Evolutionary conservation across 768 basidiomycete species (phyloP).

Genomic region (Podaxis sp.): DNA sequence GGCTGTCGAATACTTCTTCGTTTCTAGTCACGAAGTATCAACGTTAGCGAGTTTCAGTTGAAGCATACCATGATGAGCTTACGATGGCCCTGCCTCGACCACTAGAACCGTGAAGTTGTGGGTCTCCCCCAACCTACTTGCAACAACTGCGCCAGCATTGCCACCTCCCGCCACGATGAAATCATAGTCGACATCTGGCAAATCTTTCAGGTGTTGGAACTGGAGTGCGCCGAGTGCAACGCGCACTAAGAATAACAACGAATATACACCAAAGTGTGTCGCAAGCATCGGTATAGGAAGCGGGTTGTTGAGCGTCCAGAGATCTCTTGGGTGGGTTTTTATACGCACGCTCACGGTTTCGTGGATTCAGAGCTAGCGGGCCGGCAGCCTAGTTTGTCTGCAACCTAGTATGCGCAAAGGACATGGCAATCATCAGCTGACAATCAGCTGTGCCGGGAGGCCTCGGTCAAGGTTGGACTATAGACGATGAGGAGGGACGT

Average conservation of each 20-base stretch:
- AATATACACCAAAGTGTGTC: neutral
- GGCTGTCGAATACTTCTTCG: constrained; percentile 10
- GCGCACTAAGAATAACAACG: neutral
- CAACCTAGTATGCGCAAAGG: too few relatives aligned
- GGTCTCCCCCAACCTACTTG: constrained; percentile 21
- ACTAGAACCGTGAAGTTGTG: constrained; percentile 20
- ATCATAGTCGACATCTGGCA: neutral
- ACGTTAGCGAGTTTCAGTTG: neutral
- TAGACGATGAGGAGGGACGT: too few relatives aligned
- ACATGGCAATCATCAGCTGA: too few relatives aligned
- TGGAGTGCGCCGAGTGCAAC: neutral
- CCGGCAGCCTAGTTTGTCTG: too few relatives aligned
- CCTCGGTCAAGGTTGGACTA: too few relatives aligned
- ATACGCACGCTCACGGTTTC: too few relatives aligned
- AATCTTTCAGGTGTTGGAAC: neutral
- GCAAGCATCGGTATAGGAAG: neutral
- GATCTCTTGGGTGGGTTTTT: too few relatives aligned
- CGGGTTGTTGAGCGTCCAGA: too few relatives aligned
- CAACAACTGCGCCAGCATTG: constrained; percentile 23
- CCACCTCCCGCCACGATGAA: constrained; percentile 15
- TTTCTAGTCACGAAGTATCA: constrained; percentile 6
- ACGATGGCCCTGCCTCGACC: constrained; percentile 22
- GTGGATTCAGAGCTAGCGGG: too few relatives aligned
- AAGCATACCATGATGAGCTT: neutral
- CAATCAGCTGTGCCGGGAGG: too few relatives aligned